Base-by-base conservation (phyloP, 768 basidiomycete species). In the Pisolithus marmoratus region DNA sequence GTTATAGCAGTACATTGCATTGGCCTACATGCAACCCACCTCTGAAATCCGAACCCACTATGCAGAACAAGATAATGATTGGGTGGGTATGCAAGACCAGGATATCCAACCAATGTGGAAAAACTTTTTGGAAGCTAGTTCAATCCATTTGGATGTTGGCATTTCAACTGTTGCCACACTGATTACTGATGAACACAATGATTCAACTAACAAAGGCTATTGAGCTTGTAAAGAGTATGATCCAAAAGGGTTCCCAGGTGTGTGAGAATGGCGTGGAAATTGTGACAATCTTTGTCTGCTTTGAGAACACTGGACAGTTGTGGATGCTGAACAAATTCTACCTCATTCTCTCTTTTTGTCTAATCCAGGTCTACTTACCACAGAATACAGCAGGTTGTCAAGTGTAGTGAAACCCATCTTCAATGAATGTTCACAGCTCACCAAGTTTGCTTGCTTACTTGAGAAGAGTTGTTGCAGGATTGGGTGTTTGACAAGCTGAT, bases 11-110 rank as follows among this genome's bases (percentile, higher is more conserved):
- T 72, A 75, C 38, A 60, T 84, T 31, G 66, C 74, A 6, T 90
- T 85, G 87, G 76, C 72, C 12, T 89, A 81, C 62, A 74, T 85
- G 63, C 81, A 77, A 49, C 81, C n/a, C 83, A 1, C 73, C 76
- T 6, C 65, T 63, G 27, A 59, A 54, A 23, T 31, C 2, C 12
- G 38, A 4, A 27, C 51, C 59, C 27, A 67, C n/a, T n/a, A 70
- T 36, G 63, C 59, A 6, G 63, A n/a, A n/a, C n/a, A 63, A 22
- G 27, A 48, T 50, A 46, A 48, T 50, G 36, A 49, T 1, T 58
- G 53, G 31, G 58, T 46, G 19, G 58, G 51, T 23, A 54, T 49
- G 8, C 56, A 57, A 23, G 48, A 66, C 49, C 57, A 63, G 54
- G 64, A 72, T 57, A 49, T 60, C 34, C 51, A 52, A 24, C 45